Percentiles rank a stretch among this genome's conserved stretches.
These are phyloP conservation scores for Hyaloscypha finlandica DNA, from an alignment of 495 filamentous ascomycete genomes.

Conservation along the genomic window DNA sequence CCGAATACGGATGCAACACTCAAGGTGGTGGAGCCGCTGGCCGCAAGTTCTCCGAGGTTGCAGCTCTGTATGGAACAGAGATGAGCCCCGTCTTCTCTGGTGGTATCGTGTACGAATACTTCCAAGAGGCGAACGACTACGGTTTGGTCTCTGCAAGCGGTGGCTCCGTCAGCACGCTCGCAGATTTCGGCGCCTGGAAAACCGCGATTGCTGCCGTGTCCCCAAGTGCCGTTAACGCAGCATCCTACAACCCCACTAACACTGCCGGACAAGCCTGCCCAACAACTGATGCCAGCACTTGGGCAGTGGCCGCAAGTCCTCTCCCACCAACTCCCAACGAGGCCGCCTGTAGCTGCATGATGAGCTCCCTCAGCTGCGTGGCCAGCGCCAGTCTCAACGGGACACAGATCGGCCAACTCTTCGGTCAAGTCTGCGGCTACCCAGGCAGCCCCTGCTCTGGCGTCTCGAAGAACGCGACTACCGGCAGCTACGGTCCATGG, in stretches of 20 bases:
- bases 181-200: conserved; percentile 66
- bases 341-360: conserved; percentile 67
- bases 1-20: conserved; percentile 73
- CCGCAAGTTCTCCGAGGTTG: conserved; percentile 63
- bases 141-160: conserved; percentile 61
- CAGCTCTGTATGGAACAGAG: conserved; percentile 56
- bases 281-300: conserved; percentile 39
- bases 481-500: conserved; percentile 69
- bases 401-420: conserved; percentile 53
- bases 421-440: conserved; percentile 58
- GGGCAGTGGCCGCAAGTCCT: conserved; percentile 58
- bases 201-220: conserved; percentile 58
- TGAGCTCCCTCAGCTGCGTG: conserved; percentile 57
- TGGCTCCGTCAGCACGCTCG: conserved; percentile 51
- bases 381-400: conserved; percentile 46
- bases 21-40: conserved; percentile 45
- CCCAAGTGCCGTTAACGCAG: conserved; percentile 58
- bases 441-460: conserved; percentile 54
- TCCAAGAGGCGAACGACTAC: conserved; percentile 64
- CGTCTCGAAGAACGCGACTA: conserved; percentile 58
- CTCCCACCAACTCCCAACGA: conserved; percentile 70
- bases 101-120: conserved; percentile 77
- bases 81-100: conserved; percentile 73
- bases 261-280: conserved; percentile 64
- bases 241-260: conserved; percentile 68